phyloP scores from a whole-genome alignment of 306 rosid genomes.

The Luffa acutangula region DNA sequence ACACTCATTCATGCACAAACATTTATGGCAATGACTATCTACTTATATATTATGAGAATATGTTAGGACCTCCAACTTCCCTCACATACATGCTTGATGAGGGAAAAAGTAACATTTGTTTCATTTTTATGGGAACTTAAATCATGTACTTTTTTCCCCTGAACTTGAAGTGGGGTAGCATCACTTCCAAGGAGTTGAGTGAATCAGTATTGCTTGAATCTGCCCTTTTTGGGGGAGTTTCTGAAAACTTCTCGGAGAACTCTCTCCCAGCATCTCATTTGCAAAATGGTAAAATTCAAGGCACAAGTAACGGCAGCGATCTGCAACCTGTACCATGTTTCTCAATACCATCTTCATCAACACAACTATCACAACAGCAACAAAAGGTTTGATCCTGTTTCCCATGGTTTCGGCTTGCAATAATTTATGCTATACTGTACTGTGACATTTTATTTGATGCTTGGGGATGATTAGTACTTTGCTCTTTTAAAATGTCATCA shows the following conservation, averaged over 20 bases:
- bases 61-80: not conserved
- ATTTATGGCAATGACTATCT: not conserved
- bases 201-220: conserved; percentile 59
- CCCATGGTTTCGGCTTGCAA: not conserved
- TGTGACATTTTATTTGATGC: not conserved
- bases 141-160: conserved; percentile 12
- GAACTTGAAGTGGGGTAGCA: conserved; percentile 53
- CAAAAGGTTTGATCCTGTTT: conserved; percentile 48
- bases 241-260: conserved; percentile 18
- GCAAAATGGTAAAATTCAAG: conserved; percentile 25
- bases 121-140: not conserved
- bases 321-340: conserved; percentile 12
- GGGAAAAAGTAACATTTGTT: not conserved
- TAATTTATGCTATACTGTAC: not conserved
- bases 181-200: conserved; percentile 59
- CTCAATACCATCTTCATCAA: conserved; percentile 22
- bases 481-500: not conserved
- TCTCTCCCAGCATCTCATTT: conserved; percentile 22
- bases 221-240: conserved; percentile 36
- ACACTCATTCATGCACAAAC: not conserved
- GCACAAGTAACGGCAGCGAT: conserved; percentile 15
- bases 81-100: not conserved
- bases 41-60: not conserved
- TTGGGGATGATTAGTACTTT: not conserved
- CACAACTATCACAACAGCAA: conserved; percentile 32